These are phyloP conservation scores for Stephania cephalantha DNA, from an alignment of 164 flowering plant genomes.

Conservation along the genomic window DNA sequence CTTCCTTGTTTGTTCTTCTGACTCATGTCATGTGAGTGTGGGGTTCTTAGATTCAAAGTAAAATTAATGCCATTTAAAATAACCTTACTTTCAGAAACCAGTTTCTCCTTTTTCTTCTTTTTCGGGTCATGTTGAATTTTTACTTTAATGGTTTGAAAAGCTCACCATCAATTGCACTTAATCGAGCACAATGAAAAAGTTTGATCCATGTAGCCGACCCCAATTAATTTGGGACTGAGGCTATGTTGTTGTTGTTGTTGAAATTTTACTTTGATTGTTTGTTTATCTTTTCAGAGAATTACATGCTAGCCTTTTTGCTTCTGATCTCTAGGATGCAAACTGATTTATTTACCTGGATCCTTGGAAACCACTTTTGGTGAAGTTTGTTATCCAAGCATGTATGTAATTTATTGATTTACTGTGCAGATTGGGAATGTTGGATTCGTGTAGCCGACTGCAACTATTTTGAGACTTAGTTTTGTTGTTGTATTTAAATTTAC, in stretches of 20 bases:
- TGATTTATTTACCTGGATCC: no score
- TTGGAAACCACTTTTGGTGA: background rate
- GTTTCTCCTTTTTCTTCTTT: background rate
- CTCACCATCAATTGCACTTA: no score
- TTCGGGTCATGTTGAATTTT: background rate
- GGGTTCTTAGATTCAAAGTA: slow-evolving; percentile 22
- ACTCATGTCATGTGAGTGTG: slow-evolving; percentile 51
- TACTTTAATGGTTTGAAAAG: background rate
- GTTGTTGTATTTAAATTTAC: no score
- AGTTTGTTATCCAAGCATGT: background rate
- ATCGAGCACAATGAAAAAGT: no score
- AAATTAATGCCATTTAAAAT: slow-evolving; percentile 19
- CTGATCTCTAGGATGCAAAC: background rate
- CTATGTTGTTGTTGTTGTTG: no score
- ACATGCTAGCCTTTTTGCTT: background rate
- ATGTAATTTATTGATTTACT: background rate
- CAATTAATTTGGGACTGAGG: no score
- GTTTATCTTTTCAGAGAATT: background rate
- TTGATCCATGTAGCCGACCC: no score
- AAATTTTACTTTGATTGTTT: background rate
- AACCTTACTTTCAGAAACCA: slow-evolving; percentile 17
- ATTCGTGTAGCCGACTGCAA: no score
- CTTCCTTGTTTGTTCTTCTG: slow-evolving; percentile 26
- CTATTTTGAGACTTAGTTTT: no score
- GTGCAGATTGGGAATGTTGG: background rate